Conservation (phyloP, 768 basidiomycete species). For the Termitomyces sp. region DNA sequence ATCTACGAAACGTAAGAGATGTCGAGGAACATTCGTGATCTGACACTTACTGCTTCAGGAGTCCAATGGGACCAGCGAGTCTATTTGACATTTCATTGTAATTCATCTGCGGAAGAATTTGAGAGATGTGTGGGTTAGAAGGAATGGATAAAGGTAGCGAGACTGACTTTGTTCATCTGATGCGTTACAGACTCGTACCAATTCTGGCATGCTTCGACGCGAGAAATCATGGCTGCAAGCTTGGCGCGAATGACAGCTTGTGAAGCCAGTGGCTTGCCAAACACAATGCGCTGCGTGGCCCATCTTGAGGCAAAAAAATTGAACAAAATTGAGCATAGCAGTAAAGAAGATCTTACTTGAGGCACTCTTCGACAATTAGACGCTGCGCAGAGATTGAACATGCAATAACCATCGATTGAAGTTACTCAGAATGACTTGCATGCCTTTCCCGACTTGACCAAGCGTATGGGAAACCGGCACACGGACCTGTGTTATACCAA, state of each 20-base stretch:
- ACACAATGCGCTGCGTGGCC: constrained; percentile 84
- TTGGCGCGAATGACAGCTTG: constrained; percentile 88
- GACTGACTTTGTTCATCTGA: constrained; percentile 82
- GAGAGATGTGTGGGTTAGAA: not conserved
- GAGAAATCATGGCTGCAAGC: constrained; percentile 85
- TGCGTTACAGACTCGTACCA: constrained; percentile 89
- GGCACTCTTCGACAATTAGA: constrained; percentile 80
- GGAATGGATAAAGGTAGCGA: not conserved
- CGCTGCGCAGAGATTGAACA: constrained; percentile 73
- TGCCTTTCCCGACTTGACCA: constrained; percentile 80
- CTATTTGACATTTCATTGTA: constrained; percentile 81
- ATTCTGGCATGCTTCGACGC: constrained; percentile 78
- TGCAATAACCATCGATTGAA: constrained; percentile 85
- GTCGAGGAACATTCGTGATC: not conserved
- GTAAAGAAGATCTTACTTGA: constrained; percentile 50
- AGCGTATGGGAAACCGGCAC: constrained; percentile 85
- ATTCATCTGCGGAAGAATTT: constrained; percentile 53
- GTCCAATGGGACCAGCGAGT: constrained; percentile 83
- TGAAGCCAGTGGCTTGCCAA: constrained; percentile 77
- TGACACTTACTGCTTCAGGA: constrained; percentile 74
- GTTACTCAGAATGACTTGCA: constrained; percentile 78
- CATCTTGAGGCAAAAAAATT: constrained; percentile 54
- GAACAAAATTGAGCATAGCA: not conserved
- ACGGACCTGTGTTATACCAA: constrained; percentile 34
- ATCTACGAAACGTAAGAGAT: constrained; percentile 32